Evolutionary conservation across 768 basidiomycete genomes (phyloP).

Genomic region (Strobilomyces dryophilus): DNA sequence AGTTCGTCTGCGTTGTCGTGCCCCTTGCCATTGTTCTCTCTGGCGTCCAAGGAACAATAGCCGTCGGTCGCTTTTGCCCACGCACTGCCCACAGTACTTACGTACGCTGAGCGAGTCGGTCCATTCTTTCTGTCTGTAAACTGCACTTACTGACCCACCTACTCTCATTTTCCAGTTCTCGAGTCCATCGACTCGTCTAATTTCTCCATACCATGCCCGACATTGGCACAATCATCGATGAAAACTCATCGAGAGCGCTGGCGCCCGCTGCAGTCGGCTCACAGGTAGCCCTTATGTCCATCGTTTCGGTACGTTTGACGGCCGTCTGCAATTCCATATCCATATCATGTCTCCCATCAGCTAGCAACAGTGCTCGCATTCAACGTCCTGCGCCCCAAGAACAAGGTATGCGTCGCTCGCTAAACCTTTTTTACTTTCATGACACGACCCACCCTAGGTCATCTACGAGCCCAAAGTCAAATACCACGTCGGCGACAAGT

Average conservation of each 20-base stretch:
- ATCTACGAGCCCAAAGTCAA: conserved; percentile 94
- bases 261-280: conserved; percentile 75
- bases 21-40: no score
- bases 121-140: not conserved
- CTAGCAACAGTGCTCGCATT: conserved; percentile 68
- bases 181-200: conserved; percentile 17
- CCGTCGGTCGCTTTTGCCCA: not conserved
- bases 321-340: not conserved
- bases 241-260: conserved; percentile 52
- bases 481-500: conserved; percentile 75
- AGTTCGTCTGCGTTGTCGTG: no score
- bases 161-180: conserved; percentile 18
- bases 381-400: conserved; percentile 82
- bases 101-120: not conserved
- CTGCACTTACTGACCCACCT: conserved; percentile 11
- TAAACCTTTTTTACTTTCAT: not conserved
- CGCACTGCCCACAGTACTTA: not conserved
- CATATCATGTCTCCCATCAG: conserved; percentile 33
- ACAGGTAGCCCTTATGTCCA: conserved; percentile 72
- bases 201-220: conserved; percentile 26
- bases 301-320: conserved; percentile 58
- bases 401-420: conserved; percentile 62
- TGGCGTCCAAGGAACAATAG: not conserved
- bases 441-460: conserved; percentile 42
- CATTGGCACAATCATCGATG: conserved; percentile 31